Evolutionary conservation across 495 filamentous ascomycete species (phyloP), one percentile per base, ranked within the genome.

Genomic region (Penicillium simplicissimum): DNA sequence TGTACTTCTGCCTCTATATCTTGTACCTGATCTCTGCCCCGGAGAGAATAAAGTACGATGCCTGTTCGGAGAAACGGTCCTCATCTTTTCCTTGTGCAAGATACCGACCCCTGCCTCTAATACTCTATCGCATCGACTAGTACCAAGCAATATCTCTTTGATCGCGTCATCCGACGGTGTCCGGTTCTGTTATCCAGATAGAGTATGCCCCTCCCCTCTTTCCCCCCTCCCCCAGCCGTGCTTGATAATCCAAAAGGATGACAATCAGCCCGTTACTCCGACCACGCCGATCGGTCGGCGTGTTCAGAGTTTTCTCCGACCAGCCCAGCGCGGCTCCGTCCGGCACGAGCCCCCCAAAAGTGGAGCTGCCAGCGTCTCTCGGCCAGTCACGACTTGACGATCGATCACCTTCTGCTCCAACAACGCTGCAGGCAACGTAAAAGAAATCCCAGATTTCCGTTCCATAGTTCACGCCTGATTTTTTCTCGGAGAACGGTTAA

Each of bases 241-340:
- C 51, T 59, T 51, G 43, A 19, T 48, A 28, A 57, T 54, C 35
- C 19, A 59, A 36, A 58, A 33, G 31, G 17, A 56, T 40, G 47
- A 58, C 3, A 45, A 54, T 11, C 13, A 10, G 35, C 19, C 57
- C 34, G 57, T 52, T 4, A 60, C 61, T 48, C 69, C 67, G 67
- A 65, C 60, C 52, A 57, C 62, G 64, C 69, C 67, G 69, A 64
- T 9, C 3, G n/a, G n/a, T 64, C 69, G 67, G 69, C 40, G 61
- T 55, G 34, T 19, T 19, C 36, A 51, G 37, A 55, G 6, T 59
- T 61, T 67, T 67, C 59, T 55, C 69, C 69, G 67, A 67, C 13
- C 6, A 25, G 25, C 35, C 33, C 15, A 37, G 23, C 38, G 66
- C 57, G 63, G 60, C 67, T 62, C 23, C 58, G 31, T 23, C 56